These are phyloP conservation scores for Sisymbrium irio DNA, from an alignment of 345 rosid species.

Conservation along the genomic window DNA sequence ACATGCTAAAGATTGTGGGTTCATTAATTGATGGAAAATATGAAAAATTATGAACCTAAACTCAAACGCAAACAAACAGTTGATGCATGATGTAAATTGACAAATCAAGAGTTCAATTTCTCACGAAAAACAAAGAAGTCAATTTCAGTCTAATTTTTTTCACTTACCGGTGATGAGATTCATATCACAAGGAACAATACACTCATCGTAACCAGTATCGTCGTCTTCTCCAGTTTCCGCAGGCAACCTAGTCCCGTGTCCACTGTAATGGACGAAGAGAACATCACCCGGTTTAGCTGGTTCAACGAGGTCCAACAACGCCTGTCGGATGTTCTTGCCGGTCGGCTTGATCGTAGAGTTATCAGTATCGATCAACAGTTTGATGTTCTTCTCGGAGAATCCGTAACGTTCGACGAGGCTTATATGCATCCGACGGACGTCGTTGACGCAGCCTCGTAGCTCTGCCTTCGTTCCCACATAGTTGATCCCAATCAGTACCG, in stretches of 20 bases:
- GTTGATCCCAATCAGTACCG: conserved; percentile 76
- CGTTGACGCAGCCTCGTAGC: conserved; percentile 85
- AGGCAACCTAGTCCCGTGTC: conserved; percentile 93
- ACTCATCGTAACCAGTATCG: conserved; percentile 94
- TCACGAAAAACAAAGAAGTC: neutral
- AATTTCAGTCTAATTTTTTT: neutral
- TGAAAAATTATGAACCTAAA: too few species aligned
- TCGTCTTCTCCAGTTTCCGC: conserved; percentile 96
- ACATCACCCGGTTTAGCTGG: conserved; percentile 64
- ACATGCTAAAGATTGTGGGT: too few species aligned
- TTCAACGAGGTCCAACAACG: conserved; percentile 47
- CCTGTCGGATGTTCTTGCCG: conserved; percentile 68
- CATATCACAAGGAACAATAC: conserved; percentile 94
- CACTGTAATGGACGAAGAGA: conserved; percentile 88
- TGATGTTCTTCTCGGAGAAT: conserved; percentile 60
- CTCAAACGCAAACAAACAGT: neutral
- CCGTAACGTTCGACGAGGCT: conserved; percentile 64
- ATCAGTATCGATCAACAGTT: conserved; percentile 68
- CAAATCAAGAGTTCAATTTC: neutral
- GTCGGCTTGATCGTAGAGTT: conserved; percentile 61
- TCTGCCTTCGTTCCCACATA: conserved; percentile 85
- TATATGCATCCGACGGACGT: conserved; percentile 59
- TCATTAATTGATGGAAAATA: too few species aligned
- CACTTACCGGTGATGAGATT: conserved; percentile 81
- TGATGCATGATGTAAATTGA: neutral